Evolutionary conservation across 2,329 filamentous ascomycete species (phyloP).

Genomic region (Ophiostoma sp.): DNA sequence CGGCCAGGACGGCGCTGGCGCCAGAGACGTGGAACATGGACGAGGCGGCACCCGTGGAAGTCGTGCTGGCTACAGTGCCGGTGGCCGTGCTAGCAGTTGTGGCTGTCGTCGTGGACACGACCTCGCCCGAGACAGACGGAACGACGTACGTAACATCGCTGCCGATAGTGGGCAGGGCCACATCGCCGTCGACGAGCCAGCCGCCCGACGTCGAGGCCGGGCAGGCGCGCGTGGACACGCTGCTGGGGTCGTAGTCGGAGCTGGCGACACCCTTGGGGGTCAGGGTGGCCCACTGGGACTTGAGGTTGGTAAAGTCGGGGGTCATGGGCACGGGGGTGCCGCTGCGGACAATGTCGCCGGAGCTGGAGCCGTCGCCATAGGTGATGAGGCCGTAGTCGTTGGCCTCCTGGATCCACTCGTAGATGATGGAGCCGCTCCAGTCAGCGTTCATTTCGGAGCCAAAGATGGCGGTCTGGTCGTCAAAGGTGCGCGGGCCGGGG

Average conservation of each 20-base stretch:
- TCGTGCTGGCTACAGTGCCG: background rate
- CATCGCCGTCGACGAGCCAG: slow-evolving; percentile 69
- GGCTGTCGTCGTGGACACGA: background rate
- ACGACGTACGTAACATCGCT: slow-evolving; percentile 37
- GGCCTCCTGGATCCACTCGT: slow-evolving; percentile 83
- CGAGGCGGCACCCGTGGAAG: background rate
- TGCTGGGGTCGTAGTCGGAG: slow-evolving; percentile 58
- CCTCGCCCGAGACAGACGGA: background rate
- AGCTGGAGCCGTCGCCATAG: slow-evolving; percentile 58
- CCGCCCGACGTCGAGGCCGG: slow-evolving; percentile 61
- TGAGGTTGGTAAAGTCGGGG: slow-evolving; percentile 75
- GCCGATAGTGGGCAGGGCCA: slow-evolving; percentile 64
- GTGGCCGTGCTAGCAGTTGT: background rate
- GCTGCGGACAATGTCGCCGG: slow-evolving; percentile 62
- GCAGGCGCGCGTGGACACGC: slow-evolving; percentile 61
- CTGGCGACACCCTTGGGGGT: slow-evolving; percentile 63
- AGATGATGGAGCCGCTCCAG: slow-evolving; percentile 74
- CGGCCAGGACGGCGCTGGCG: background rate
- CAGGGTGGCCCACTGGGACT: slow-evolving; percentile 68
- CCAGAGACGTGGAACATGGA: slow-evolving; percentile 11
- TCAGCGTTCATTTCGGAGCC: slow-evolving; percentile 64
- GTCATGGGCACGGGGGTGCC: slow-evolving; percentile 68
- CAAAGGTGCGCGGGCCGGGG: slow-evolving; percentile 56
- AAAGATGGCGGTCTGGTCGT: slow-evolving; percentile 72
- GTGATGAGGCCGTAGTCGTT: slow-evolving; percentile 78